Conservation (phyloP, 768 basidiomycete genomes). For the Phlegmacium glaucopus region DNA sequence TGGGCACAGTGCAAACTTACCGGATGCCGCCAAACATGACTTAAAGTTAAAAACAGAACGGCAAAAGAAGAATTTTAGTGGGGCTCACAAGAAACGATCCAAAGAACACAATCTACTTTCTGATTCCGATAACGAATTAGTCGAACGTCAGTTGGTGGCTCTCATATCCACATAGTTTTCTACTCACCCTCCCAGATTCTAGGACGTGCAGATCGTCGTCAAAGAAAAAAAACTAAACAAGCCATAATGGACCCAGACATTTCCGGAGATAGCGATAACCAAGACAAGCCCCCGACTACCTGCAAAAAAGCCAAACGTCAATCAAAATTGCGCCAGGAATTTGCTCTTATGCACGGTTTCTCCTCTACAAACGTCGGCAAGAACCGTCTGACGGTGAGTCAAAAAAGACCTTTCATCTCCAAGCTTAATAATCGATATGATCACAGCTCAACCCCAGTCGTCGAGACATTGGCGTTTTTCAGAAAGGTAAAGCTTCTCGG, state of each 20-base stretch:
- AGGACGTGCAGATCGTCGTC: constrained; percentile 67
- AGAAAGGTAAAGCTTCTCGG: constrained; percentile 60
- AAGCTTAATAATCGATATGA: neutral
- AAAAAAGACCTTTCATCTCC: neutral
- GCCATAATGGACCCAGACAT: constrained; percentile 42
- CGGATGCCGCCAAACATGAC: no score
- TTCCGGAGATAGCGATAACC: constrained; percentile 15
- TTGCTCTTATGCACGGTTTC: constrained; percentile 70
- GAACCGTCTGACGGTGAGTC: constrained; percentile 56
- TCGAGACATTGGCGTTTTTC: constrained; percentile 52
- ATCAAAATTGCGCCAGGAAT: constrained; percentile 35
- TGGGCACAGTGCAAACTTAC: no score
- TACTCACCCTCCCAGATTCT: neutral
- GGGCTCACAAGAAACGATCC: neutral
- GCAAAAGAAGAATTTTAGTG: no score
- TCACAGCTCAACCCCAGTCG: constrained; percentile 40
- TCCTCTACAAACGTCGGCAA: constrained; percentile 58
- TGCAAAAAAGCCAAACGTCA: constrained; percentile 22
- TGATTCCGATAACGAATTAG: constrained; percentile 15
- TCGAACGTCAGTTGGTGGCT: constrained; percentile 16
- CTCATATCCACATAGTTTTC: neutral
- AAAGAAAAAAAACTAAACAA: constrained; percentile 57
- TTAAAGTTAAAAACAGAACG: no score
- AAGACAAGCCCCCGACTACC: neutral
- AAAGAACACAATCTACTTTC: neutral